These are phyloP conservation scores for Seiridium unicorne DNA, from an alignment of 2,329 filamentous ascomycete genomes.

Conservation along the genomic window DNA sequence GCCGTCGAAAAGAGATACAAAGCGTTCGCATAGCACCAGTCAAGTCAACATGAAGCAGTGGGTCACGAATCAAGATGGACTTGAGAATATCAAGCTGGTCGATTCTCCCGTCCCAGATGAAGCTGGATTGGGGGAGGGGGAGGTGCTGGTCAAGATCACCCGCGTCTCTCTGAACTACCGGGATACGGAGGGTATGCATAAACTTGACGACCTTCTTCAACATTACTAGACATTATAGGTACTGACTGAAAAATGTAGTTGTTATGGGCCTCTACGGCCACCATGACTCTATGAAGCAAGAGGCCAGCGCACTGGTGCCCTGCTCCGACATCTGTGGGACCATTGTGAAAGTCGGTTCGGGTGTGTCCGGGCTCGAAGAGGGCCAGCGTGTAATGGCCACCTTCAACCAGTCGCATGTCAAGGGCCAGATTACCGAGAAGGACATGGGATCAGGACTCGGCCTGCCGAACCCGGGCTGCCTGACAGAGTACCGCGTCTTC, in stretches of 20 bases:
- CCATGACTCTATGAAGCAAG: slow-evolving; percentile 49
- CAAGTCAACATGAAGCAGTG: slow-evolving; percentile 43
- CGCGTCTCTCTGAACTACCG: slow-evolving; percentile 49
- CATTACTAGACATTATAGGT: not conserved
- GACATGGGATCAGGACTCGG: slow-evolving; percentile 60
- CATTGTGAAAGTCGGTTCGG: slow-evolving; percentile 48
- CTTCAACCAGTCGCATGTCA: slow-evolving; percentile 57
- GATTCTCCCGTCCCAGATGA: slow-evolving; percentile 41
- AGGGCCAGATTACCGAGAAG: slow-evolving; percentile 55
- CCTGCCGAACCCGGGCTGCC: slow-evolving; percentile 55
- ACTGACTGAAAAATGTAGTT: slow-evolving; percentile 40
- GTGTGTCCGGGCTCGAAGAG: slow-evolving; percentile 42
- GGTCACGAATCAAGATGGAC: slow-evolving; percentile 52
- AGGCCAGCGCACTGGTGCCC: slow-evolving; percentile 50
- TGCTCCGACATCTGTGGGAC: slow-evolving; percentile 71
- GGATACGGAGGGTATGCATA: slow-evolving; percentile 42
- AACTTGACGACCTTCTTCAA: not conserved
- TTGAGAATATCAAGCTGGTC: slow-evolving; percentile 48
- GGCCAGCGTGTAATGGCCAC: slow-evolving; percentile 68
- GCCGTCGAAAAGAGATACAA: too few species aligned
- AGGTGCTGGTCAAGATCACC: slow-evolving; percentile 49
- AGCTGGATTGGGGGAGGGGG: slow-evolving; percentile 39
- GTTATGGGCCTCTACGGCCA: slow-evolving; percentile 66
- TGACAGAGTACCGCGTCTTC: slow-evolving; percentile 61
- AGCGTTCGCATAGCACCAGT: not conserved